Percentiles rank a stretch among this genome's conserved stretches.
Conservation (phyloP, 441 rosid genomes). For the Viola pubescens region DNA sequence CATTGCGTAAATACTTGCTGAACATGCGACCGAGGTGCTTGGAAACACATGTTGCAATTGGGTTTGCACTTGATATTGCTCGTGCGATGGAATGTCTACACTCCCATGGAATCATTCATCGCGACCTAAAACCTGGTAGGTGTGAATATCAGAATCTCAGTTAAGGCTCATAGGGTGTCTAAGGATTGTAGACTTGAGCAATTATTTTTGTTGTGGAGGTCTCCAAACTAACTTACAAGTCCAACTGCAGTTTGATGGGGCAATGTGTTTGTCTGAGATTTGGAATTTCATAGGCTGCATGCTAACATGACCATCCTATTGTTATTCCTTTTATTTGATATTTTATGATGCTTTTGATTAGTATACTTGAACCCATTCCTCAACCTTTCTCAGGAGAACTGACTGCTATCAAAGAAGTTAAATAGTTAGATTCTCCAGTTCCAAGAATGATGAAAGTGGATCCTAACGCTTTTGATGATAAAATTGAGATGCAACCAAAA, state of each 20-base stretch:
- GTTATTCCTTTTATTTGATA: no score
- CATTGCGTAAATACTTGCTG: constrained; percentile 73
- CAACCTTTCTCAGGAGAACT: no score
- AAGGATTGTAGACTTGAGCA: constrained; percentile 8
- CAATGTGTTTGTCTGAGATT: no score
- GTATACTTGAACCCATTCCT: no score
- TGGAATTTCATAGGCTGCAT: no score
- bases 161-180: constrained; percentile 1
- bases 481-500: not conserved
- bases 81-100: constrained; percentile 97
- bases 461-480: not conserved
- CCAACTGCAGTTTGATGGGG: no score
- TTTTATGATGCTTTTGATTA: no score
- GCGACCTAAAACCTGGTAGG: constrained; percentile 92
- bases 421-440: no score
- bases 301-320: no score
- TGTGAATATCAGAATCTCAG: constrained; percentile 9
- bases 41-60: constrained; percentile 60
- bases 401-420: no score
- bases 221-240: no score
- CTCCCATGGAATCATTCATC: constrained; percentile 89
- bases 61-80: constrained; percentile 87
- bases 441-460: not conserved
- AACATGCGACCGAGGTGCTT: constrained; percentile 58
- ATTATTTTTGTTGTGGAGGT: not conserved